phyloP scores from a whole-genome alignment of 2,329 filamentous ascomycete species.

The Nannizziopsis barbatae region DNA sequence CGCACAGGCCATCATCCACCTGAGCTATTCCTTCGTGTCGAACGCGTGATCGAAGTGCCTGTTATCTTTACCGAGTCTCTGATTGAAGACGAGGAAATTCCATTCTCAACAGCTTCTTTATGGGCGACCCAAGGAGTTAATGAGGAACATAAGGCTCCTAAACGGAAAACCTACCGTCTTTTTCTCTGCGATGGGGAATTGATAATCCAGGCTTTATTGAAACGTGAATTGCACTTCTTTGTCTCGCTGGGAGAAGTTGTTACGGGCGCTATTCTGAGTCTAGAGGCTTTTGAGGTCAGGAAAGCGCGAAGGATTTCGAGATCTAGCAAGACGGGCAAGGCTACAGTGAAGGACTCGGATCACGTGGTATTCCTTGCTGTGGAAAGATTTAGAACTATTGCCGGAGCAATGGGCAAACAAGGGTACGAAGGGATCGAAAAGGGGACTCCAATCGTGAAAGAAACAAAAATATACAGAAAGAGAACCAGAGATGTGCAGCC shows the following conservation, averaged over 20 bases:
- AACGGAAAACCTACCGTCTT: slow-evolving; percentile 13
- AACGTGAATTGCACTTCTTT: slow-evolving; percentile 15
- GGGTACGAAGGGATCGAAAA: slow-evolving; percentile 2
- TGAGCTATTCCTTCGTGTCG: slow-evolving; percentile 20
- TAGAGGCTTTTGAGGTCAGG: slow-evolving; percentile 19
- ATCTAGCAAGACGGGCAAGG: slow-evolving; percentile 9
- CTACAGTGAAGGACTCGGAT: background rate
- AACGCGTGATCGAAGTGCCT: slow-evolving; percentile 18
- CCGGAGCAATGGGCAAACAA: background rate
- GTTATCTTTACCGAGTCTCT: slow-evolving; percentile 1
- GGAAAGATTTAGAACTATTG: slow-evolving; percentile 16
- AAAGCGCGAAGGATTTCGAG: slow-evolving; percentile 15
- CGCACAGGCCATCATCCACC: slow-evolving; percentile 21
- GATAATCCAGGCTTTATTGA: slow-evolving; percentile 22
- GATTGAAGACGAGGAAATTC: background rate
- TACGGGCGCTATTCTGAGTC: slow-evolving; percentile 17
- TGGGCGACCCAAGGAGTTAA: background rate
- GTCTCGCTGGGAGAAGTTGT: slow-evolving; percentile 11
- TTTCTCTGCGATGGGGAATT: slow-evolving; percentile 22
- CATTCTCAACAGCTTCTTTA: background rate
- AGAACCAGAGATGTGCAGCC: background rate
- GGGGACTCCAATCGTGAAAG: slow-evolving; percentile 2
- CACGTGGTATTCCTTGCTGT: slow-evolving; percentile 21
- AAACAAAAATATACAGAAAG: background rate
- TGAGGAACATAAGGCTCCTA: background rate